These are phyloP conservation scores for Aspergillus ochraceoroseus DNA, from an alignment of 2,329 filamentous ascomycete genomes.

Conservation along the genomic window DNA sequence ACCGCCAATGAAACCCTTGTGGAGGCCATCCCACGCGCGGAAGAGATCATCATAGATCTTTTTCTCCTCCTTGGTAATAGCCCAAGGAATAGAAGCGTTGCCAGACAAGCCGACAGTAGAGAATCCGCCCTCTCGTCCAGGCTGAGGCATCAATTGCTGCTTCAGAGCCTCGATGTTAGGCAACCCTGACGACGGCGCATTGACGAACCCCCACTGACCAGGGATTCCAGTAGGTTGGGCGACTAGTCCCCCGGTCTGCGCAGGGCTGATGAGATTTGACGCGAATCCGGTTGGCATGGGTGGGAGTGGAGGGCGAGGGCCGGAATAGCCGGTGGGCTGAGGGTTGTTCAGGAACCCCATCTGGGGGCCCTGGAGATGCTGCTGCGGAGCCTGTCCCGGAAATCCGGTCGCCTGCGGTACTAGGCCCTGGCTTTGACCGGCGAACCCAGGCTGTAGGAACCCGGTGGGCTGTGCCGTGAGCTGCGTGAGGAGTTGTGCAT, in stretches of 20 bases:
- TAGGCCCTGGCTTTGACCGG: constrained; percentile 37
- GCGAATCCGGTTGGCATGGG: constrained; percentile 75
- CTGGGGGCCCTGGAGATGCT: constrained; percentile 61
- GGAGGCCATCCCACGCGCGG: constrained; percentile 91
- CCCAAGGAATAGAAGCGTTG: constrained; percentile 95
- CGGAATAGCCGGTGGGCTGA: constrained; percentile 73
- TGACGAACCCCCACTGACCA: constrained; percentile 97
- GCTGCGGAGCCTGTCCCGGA: constrained; percentile 45
- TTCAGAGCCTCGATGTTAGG: constrained; percentile 92
- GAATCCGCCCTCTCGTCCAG: constrained; percentile 79
- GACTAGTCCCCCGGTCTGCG: constrained; percentile 70
- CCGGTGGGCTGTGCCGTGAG: constrained; percentile 52
- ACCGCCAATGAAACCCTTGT: constrained; percentile 86
- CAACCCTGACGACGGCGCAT: constrained; percentile 79
- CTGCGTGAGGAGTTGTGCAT: constrained; percentile 55
- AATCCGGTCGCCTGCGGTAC: constrained; percentile 42
- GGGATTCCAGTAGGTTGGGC: constrained; percentile 91
- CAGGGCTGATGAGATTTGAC: constrained; percentile 55
- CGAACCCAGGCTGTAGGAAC: constrained; percentile 57
- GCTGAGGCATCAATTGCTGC: constrained; percentile 94
- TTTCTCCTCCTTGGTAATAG: constrained; percentile 98
- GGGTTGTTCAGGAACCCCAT: constrained; percentile 68
- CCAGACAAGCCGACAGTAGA: constrained; percentile 83
- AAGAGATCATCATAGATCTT: constrained; percentile 93
- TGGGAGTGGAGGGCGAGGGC: constrained; percentile 72